Evolutionary conservation across 176 grass and related monocot genomes (phyloP).

Genomic region (Cenchrus fungigraminus): DNA sequence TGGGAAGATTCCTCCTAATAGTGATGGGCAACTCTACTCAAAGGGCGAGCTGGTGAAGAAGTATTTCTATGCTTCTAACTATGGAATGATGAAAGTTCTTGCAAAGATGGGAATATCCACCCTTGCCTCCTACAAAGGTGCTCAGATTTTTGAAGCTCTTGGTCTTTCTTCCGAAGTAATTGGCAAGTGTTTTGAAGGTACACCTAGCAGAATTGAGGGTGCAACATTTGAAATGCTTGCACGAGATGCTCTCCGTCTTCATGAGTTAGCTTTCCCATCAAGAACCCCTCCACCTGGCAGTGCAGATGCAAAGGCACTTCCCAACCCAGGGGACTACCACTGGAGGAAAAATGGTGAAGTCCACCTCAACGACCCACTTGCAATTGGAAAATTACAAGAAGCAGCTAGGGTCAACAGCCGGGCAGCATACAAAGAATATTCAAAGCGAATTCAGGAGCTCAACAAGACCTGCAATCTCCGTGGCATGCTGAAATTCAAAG

Average conservation of each 20-base stretch:
- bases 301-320: constrained; percentile 81
- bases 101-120: constrained; percentile 99
- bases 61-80: constrained; percentile 91
- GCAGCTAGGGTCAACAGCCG: constrained; percentile 89
- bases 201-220: constrained; percentile 90
- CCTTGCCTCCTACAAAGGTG: constrained; percentile 98
- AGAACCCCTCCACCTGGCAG: constrained; percentile 76
- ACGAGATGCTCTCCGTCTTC: constrained; percentile 82
- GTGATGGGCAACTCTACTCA: constrained; percentile 54
- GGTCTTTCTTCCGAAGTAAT: constrained; percentile 91
- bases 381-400: constrained; percentile 97
- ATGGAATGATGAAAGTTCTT: constrained; percentile 99
- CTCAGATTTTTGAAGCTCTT: constrained; percentile 98
- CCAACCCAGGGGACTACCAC: constrained; percentile 94
- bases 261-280: constrained; percentile 86
- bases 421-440: constrained; percentile 94
- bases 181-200: constrained; percentile 87
- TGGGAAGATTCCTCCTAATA: constrained; percentile 79
- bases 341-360: constrained; percentile 99
- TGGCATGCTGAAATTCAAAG: constrained; percentile 97
- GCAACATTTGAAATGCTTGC: constrained; percentile 97
- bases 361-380: constrained; percentile 96
- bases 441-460: constrained; percentile 88
- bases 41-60: constrained; percentile 71
- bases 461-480: constrained; percentile 94